phyloP scores from a whole-genome alignment of 164 flowering plant genomes.

The Taxillus chinensis region DNA sequence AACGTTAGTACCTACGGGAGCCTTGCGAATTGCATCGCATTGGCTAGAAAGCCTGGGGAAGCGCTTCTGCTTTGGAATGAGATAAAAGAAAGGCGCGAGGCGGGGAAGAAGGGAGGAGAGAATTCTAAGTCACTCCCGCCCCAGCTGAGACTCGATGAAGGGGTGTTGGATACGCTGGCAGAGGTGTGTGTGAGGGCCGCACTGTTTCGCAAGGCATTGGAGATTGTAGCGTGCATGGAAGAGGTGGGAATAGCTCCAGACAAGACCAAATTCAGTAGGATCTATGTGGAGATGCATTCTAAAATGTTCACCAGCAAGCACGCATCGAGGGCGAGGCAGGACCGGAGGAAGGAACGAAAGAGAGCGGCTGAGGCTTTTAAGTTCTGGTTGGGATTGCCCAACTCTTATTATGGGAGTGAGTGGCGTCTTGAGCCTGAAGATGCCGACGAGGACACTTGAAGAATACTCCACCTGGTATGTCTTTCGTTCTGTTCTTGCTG shows the following conservation, averaged over 20 bases:
- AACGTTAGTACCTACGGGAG: constrained; percentile 83
- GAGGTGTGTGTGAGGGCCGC: constrained; percentile 93
- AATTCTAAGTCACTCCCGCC: constrained; percentile 26
- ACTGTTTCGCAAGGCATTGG: constrained; percentile 82
- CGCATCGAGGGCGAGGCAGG: constrained; percentile 91
- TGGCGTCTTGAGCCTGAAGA: constrained; percentile 55
- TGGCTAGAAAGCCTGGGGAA: constrained; percentile 92
- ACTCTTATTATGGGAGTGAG: constrained; percentile 84
- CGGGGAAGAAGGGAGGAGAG: constrained; percentile 17
- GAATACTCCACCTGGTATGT: no score
- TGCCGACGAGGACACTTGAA: constrained; percentile 13
- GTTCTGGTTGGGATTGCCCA: constrained; percentile 95
- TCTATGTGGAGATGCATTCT: constrained; percentile 96
- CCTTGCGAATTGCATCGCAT: constrained; percentile 71
- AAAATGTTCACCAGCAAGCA: constrained; percentile 97
- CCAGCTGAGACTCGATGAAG: constrained; percentile 75
- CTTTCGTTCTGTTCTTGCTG: no score
- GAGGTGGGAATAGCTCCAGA: constrained; percentile 84
- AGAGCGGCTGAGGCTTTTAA: constrained; percentile 95
- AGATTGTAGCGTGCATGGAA: constrained; percentile 96
- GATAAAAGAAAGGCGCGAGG: constrained; percentile 56
- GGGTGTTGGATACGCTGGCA: constrained; percentile 72
- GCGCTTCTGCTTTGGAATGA: constrained; percentile 93
- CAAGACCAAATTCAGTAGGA: constrained; percentile 69
- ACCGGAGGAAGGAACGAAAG: constrained; percentile 70